These are phyloP conservation scores for Casuarina equisetifolia DNA, from an alignment of 306 rosid species.

Conservation along the genomic window DNA sequence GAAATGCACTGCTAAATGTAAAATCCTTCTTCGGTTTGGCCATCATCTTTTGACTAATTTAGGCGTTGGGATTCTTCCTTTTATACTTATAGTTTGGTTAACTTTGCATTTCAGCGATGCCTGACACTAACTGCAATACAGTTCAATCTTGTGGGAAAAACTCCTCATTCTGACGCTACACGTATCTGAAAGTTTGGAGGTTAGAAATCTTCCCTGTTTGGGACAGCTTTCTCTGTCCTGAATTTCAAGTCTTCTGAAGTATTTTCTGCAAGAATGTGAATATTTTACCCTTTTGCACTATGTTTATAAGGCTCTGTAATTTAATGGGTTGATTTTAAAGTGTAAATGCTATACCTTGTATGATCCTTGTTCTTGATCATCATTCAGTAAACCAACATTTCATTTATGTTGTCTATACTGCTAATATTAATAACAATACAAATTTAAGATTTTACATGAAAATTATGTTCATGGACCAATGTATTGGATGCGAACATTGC, in stretches of 20 bases:
- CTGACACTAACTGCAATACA: neutral
- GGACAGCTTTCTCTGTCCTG: neutral
- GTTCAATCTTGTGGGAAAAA: neutral
- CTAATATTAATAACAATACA: neutral
- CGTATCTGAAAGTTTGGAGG: conserved; percentile 5
- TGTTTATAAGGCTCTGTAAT: neutral
- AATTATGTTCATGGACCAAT: neutral
- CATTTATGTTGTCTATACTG: neutral
- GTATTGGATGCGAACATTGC: neutral
- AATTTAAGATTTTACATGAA: neutral
- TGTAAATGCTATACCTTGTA: neutral
- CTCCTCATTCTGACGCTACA: conserved; percentile 1
- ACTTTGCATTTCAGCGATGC: neutral
- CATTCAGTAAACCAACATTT: neutral
- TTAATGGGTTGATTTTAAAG: neutral
- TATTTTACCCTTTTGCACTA: neutral
- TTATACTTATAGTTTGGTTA: neutral
- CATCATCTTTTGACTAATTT: neutral
- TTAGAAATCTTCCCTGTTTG: neutral
- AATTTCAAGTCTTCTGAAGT: neutral
- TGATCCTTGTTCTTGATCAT: neutral
- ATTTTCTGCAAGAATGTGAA: neutral
- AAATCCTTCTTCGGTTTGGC: neutral
- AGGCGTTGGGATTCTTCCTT: neutral
- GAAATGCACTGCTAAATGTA: neutral